These are phyloP conservation scores for Silene noctiflora DNA, from an alignment of 179 eudicot species.

Conservation along the genomic window DNA sequence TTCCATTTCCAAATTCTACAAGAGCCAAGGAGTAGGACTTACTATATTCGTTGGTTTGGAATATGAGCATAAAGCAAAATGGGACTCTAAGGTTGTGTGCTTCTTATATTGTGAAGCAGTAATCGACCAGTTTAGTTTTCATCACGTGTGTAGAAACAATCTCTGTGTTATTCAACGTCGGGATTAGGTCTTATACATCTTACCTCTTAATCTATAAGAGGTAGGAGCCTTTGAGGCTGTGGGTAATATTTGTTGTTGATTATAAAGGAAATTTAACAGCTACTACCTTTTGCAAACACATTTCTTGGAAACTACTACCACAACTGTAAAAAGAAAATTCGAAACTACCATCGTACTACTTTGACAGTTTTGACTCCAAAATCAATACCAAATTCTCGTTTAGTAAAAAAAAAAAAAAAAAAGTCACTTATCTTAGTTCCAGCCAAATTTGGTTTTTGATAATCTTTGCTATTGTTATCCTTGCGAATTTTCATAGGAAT, in stretches of 20 bases:
- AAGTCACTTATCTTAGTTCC: no score
- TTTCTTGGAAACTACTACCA: neutral
- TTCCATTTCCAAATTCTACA: neutral
- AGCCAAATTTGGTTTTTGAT: neutral
- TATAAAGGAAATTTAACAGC: neutral
- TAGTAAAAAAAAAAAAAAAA: no score
- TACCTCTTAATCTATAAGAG: neutral
- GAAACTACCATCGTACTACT: neutral
- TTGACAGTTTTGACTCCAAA: neutral
- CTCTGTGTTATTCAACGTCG: neutral
- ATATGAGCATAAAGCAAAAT: neutral
- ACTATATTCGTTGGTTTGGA: constrained; percentile 1
- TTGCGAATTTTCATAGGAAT: constrained; percentile 38
- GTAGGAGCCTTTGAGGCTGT: neutral
- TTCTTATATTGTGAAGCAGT: neutral
- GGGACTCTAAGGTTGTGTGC: neutral
- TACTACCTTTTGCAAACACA: neutral
- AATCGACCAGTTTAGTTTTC: neutral
- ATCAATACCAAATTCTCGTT: neutral
- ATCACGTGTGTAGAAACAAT: neutral
- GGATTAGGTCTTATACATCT: neutral
- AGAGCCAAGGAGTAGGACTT: neutral
- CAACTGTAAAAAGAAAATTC: neutral
- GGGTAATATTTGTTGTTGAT: neutral
- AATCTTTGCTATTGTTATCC: neutral